These are phyloP conservation scores for Trichoderma harzianum DNA, from an alignment of 2,329 filamentous ascomycete species.

Conservation along the genomic window DNA sequence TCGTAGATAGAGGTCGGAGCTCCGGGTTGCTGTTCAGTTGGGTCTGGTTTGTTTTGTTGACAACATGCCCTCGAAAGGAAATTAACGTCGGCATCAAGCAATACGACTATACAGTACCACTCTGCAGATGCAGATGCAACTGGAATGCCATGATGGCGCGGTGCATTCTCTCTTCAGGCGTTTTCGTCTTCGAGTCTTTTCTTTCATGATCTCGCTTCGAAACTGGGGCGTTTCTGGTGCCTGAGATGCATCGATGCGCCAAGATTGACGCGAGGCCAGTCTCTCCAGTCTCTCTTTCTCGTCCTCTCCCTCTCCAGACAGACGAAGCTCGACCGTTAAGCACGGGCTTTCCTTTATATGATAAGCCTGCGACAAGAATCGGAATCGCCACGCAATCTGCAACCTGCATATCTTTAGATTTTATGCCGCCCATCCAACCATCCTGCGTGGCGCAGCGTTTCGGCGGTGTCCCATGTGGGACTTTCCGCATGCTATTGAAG, in stretches of 20 bases:
- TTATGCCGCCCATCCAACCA: not conserved
- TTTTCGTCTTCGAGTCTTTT: not conserved
- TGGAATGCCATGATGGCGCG: not conserved
- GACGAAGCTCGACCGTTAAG: not conserved
- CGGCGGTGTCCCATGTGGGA: constrained; percentile 13
- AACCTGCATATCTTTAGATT: not conserved
- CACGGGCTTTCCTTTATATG: not conserved
- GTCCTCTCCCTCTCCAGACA: not conserved
- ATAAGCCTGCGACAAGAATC: not conserved
- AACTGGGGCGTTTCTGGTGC: not conserved
- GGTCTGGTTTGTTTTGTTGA: not conserved
- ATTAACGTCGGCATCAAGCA: not conserved
- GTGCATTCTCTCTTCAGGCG: not conserved
- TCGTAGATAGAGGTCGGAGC: not conserved
- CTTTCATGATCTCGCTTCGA: not conserved
- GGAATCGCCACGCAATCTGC: not conserved
- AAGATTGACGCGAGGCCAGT: not conserved
- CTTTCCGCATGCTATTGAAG: not conserved
- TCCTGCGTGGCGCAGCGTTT: constrained; percentile 15
- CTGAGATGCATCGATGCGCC: constrained; percentile 5
- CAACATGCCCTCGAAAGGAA: not conserved
- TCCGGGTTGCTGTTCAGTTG: not conserved
- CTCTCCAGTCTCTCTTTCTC: not conserved
- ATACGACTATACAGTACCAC: not conserved
- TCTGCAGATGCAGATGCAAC: not conserved